Evolutionary conservation across 306 rosid genomes (phyloP), one percentile per base, ranked within the genome.

Genomic region (Mucuna pruriens): DNA sequence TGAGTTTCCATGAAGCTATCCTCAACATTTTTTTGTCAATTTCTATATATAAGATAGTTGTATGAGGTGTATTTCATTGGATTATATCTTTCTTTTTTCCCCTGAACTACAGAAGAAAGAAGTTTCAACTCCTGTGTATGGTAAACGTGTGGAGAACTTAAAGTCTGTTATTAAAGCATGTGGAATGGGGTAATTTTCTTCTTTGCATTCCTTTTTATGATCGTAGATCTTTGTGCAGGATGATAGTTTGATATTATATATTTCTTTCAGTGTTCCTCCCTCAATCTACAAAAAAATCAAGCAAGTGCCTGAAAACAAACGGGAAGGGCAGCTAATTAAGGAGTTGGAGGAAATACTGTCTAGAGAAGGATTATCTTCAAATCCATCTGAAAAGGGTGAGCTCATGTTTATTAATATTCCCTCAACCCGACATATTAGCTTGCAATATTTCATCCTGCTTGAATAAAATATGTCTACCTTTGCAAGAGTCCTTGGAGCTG

Each of bases 151-250:
- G 88, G 99, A 95, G 89, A 85, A 84, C 76, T 85, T 95, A 78
- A 91, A 94, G 84, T 91, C 99, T 52, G 88, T 95, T 76, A 93
- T 95, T 88, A 95, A 95, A 89, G 90, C 93, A 11, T 93, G 98
- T 84, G 99, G 99, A 78, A 90, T 95, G 99, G 86, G 99, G 99
- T 91, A 76, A 83, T 66, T 80, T 83, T 78, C 81, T 71, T 71
- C 65, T 71, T 80, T 44, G 63, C 67, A 48, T 82, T 52, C 31
- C 84, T 38, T 68, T 44, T 71, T 46, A 63, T 64, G 77, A 76
- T 77, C 33, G 80, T 61, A 46, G 58, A 61, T 82, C 69, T 68
- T 81, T 77, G 31, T 52, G 68, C 79, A 29, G 79, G 83, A 62
- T 55, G 75, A 36, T 58, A 51, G 84, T 38, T 78, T 79, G 74